These are phyloP conservation scores for Lachancea waltii DNA, from an alignment of 805 yeast genomes.

Conservation along the genomic window DNA sequence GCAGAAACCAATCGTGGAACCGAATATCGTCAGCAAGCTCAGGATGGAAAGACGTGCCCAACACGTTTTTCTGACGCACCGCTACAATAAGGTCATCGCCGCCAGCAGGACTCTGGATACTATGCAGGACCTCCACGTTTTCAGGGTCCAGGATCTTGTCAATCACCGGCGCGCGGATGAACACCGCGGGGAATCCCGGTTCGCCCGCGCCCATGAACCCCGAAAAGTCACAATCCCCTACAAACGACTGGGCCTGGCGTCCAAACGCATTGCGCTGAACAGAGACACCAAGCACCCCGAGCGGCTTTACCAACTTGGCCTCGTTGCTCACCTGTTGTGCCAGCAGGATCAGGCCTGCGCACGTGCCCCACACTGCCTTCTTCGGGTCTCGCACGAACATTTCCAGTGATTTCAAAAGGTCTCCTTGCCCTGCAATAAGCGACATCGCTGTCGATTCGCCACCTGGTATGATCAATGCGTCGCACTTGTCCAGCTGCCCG, in stretches of 20 bases:
- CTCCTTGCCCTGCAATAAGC: slow-evolving; percentile 59
- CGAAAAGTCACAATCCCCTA: slow-evolving; percentile 38
- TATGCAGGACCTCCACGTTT: slow-evolving; percentile 38
- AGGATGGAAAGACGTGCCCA: slow-evolving; percentile 80
- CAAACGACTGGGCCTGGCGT: slow-evolving; percentile 65
- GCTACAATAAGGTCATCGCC: slow-evolving; percentile 51
- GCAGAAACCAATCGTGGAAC: slow-evolving; percentile 66
- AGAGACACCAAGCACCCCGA: slow-evolving; percentile 59
- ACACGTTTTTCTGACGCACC: slow-evolving; percentile 56
- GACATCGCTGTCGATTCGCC: slow-evolving; percentile 71
- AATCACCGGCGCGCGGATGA: slow-evolving; percentile 75
- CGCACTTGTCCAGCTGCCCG: slow-evolving; percentile 43
- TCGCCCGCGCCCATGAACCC: slow-evolving; percentile 28
- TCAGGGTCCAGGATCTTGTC: slow-evolving; percentile 24
- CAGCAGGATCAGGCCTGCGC: slow-evolving; percentile 73
- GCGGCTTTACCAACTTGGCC: slow-evolving; percentile 44
- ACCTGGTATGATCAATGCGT: slow-evolving; percentile 61
- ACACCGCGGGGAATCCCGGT: slow-evolving; percentile 37
- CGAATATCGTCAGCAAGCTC: slow-evolving; percentile 54
- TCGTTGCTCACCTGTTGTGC: slow-evolving; percentile 49
- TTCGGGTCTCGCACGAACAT: slow-evolving; percentile 41
- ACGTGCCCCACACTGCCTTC: slow-evolving; percentile 76
- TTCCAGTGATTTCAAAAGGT: slow-evolving; percentile 48
- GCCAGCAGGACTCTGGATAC: slow-evolving; percentile 21
- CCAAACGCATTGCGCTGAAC: slow-evolving; percentile 76